phyloP scores from a whole-genome alignment of 2,329 filamentous ascomycete genomes.

The Cercospora beticola region DNA sequence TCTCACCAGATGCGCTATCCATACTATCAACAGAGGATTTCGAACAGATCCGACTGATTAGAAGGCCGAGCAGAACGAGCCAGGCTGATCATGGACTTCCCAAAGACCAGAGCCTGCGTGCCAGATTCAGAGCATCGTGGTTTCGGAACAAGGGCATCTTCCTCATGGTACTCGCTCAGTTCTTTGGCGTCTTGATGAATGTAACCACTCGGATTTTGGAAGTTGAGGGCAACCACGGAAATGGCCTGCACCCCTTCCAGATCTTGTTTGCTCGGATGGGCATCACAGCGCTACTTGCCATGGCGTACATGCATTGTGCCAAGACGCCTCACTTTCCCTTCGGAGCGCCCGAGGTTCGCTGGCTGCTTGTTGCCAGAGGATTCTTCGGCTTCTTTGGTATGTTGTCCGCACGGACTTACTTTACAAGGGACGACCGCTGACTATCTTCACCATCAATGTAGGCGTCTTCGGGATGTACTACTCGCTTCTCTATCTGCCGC shows the following conservation, averaged over 20 bases:
- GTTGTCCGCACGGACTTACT: background rate
- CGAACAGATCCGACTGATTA: constrained; percentile 30
- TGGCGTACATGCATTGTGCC: constrained; percentile 67
- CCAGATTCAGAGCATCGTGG: constrained; percentile 52
- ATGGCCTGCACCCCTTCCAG: constrained; percentile 78
- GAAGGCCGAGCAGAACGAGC: constrained; percentile 9
- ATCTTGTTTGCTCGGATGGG: constrained; percentile 78
- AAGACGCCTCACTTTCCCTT: constrained; percentile 68
- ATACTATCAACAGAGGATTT: constrained; percentile 39
- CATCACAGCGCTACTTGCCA: constrained; percentile 67
- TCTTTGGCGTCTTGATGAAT: constrained; percentile 86
- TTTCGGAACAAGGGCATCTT: constrained; percentile 68
- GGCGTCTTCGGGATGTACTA: constrained; percentile 74
- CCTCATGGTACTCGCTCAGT: constrained; percentile 70
- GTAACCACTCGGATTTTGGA: constrained; percentile 75
- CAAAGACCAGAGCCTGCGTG: constrained; percentile 23
- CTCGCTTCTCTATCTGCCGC: constrained; percentile 72
- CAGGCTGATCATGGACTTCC: background rate
- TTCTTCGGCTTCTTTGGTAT: constrained; percentile 66
- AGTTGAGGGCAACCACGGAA: constrained; percentile 62
- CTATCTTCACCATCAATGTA: background rate
- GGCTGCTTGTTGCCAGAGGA: constrained; percentile 67
- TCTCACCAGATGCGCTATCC: constrained; percentile 48
- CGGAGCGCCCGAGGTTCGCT: constrained; percentile 65
- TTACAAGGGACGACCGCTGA: background rate